Evolutionary conservation across 768 basidiomycete genomes (phyloP), one percentile per base, ranked within the genome.

Genomic region (Xerocomellus amylosporus): DNA sequence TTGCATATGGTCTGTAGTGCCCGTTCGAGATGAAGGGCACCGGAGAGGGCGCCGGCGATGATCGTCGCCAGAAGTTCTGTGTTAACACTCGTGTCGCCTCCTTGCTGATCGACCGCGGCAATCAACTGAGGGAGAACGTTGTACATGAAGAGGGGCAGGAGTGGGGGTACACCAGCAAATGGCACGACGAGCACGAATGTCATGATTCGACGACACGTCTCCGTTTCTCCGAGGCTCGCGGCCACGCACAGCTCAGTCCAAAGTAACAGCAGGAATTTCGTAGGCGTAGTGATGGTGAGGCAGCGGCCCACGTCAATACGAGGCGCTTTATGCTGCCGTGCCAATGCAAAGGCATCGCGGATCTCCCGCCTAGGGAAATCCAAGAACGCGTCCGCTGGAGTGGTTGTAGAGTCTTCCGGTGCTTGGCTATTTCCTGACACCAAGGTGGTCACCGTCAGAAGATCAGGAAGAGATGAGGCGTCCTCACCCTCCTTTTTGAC

Each of bases 101-200:
- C 70, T 50, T 73, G 74, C 5, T 72, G 73, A 63, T 91, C 88
- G 46, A 86, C 79, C 2, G 54, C 42, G 1, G 60, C 47, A 14
- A 91, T 78, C 44, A 91, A 64, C 17, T 77, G 73, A 3, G 89
- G 90, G 14, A 88, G 66, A n/a, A 87, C 70, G 53, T 81, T 73
- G 65, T 88, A 82, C 56, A 90, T 64, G 67, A 91, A 92, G 28
- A 88, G 77, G 0, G 88, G 88, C 20, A 93, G 74, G 7, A 92
- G 75, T 2, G 88, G 88, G 1, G 85, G 84, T 5, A 71, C 69
- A 10, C 69, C 71, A 9, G 79, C 66, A 22, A 81, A 82, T 39
- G 88, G 88, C 56, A 76, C 81, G 28, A 84, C 80, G 37, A 92
- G 75, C 37, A 84, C 78, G 66, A 85, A 88, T 1, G 86, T 86